These are phyloP conservation scores for Bipolaris oryzae DNA, from an alignment of 2,329 filamentous ascomycete genomes.

Conservation along the genomic window DNA sequence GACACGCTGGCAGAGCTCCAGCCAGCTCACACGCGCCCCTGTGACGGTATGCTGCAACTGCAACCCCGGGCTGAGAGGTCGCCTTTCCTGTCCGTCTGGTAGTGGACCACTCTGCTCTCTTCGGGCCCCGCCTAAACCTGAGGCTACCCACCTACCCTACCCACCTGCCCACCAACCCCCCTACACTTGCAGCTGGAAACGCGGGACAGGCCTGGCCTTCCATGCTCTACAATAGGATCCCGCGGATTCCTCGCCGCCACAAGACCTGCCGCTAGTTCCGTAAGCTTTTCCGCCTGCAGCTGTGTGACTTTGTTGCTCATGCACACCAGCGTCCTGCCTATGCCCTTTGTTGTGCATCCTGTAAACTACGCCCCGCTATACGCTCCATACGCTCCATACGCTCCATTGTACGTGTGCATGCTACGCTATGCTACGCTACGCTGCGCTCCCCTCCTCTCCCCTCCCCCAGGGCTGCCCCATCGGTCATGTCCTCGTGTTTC, in stretches of 20 bases:
- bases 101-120: constrained; percentile 12
- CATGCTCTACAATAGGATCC: too few species aligned
- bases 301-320: background rate
- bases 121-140: constrained; percentile 7
- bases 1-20: constrained; percentile 7
- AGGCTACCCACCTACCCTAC: constrained; percentile 1
- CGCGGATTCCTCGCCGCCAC: background rate
- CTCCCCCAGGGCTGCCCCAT: background rate
- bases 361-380: background rate
- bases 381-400: background rate
- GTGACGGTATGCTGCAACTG: constrained; percentile 1
- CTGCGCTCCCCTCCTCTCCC: background rate
- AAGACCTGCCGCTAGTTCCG: background rate
- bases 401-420: background rate
- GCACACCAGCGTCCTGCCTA: background rate
- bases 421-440: background rate
- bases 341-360: background rate
- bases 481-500: background rate
- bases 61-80: constrained; percentile 3
- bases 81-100: constrained; percentile 3
- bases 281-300: background rate
- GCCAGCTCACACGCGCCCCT: background rate
- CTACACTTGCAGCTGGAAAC: constrained; percentile 1
- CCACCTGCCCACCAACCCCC: background rate
- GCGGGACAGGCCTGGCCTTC: constrained; percentile 1